Evolutionary conservation across 768 basidiomycete species (phyloP), one percentile per base, ranked within the genome.

Genomic region (Auricularia cornea): DNA sequence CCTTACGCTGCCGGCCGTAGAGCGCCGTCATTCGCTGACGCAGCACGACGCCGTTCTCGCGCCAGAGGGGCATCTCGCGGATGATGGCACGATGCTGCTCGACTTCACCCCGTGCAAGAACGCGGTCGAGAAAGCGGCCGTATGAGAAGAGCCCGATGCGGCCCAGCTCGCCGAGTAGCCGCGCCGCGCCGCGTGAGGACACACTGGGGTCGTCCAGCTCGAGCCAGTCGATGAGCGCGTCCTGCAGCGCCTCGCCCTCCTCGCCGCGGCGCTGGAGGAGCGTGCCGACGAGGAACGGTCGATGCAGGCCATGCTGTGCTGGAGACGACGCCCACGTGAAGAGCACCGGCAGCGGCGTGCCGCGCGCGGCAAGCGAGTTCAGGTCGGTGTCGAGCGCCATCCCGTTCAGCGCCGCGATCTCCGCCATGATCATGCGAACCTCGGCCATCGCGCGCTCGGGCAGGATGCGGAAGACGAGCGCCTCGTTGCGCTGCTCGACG

Each of bases 321-420:
- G 86, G 83, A 0, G 90, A 90, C 30, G 92, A 84, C 68, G 84
- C 84, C 91, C 92, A 94, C 0, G 88, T 88, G 11, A 93, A 79
- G 2, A 92, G 78, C 60, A 86, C 81, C 66, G 89, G 84, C 20
- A 92, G 80, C 69, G 92, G 90, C 63, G 82, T 81, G n/a, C 79
- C 74, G 4, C 28, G 89, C 70, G 88, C 90, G 1, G 72, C 62
- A 33, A 90, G 74, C 6, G 77, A 72, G 29, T 78, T 74, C 68
- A 94, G 78, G 66, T 87, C 82, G 3, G 87, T 88, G 41, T 78
- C 78, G 23, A 79, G 81, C 29, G 84, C 84, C 63, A 94, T 88
- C 1, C 89, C 87, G 70, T 93, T 94, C 31, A 94, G 78, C 35
- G 78, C 81, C 70, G 81, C 81, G 60, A 84, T 80, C 65, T 83